Conservation (phyloP, 768 basidiomycete genomes). For the Auricularia auricula-judae region DNA sequence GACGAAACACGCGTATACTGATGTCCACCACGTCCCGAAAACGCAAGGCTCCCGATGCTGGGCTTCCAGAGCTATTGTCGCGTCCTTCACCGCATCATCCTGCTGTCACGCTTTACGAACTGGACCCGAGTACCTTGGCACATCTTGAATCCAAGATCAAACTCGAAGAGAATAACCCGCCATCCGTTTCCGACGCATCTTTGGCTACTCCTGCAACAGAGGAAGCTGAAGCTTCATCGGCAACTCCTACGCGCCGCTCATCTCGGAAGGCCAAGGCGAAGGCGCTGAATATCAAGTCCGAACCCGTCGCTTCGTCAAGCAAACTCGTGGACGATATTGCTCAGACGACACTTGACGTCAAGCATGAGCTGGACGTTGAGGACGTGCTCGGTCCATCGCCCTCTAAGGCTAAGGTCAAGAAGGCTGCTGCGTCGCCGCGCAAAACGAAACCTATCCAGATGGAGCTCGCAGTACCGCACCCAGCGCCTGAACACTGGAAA, state of each 20-base stretch:
- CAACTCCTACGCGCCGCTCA: slow-evolving; percentile 4
- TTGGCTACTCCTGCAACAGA: slow-evolving; percentile 8
- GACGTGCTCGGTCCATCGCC: slow-evolving; percentile 7
- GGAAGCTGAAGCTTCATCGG: slow-evolving; percentile 21
- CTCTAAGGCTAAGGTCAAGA: slow-evolving; percentile 14
- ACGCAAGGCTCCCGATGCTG: neutral
- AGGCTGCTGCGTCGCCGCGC: slow-evolving; percentile 28
- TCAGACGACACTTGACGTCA: slow-evolving; percentile 1
- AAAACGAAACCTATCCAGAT: slow-evolving; percentile 49
- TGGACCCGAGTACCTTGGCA: slow-evolving; percentile 16
- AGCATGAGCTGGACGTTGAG: neutral
- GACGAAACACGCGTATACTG: too few relatives aligned
- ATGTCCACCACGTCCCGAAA: neutral
- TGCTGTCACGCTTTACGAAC: slow-evolving; percentile 11
- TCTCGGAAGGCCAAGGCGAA: neutral
- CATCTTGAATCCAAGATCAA: slow-evolving; percentile 10
- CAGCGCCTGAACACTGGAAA: slow-evolving; percentile 54
- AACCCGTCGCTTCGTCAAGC: neutral
- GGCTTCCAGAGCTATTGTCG: neutral
- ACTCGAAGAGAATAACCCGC: slow-evolving; percentile 9
- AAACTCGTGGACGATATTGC: slow-evolving; percentile 4
- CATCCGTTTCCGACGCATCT: slow-evolving; percentile 10
- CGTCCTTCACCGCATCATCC: slow-evolving; percentile 34
- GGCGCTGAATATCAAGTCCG: neutral
- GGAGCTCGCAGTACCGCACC: slow-evolving; percentile 48